Evolutionary conservation across 345 rosid genomes (phyloP).

Genomic region (Carallia brachiata): DNA sequence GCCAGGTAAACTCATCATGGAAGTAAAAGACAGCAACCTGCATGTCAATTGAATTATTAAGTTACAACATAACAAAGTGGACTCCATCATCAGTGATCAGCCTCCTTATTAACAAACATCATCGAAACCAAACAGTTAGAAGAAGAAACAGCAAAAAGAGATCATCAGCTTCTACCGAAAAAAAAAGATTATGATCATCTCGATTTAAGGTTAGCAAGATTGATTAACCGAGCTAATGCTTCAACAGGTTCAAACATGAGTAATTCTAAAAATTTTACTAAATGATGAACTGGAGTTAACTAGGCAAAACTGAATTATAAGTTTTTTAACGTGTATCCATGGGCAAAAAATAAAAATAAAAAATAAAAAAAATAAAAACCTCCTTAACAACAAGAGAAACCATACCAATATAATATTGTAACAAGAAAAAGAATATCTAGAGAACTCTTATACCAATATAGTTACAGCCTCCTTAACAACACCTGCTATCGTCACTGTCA

Average conservation of each 20-base stretch:
- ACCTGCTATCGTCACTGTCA: constrained; percentile 96
- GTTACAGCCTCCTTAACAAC: constrained; percentile 99
- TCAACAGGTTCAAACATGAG: background rate
- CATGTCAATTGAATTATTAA: constrained; percentile 8
- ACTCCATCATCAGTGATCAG: background rate
- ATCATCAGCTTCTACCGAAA: background rate
- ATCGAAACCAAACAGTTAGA: background rate
- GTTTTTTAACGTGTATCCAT: background rate
- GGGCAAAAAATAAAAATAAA: background rate
- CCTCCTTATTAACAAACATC: background rate
- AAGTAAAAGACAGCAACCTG: constrained; percentile 99
- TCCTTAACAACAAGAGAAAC: too few species aligned
- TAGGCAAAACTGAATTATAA: background rate
- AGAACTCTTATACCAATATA: constrained; percentile 59
- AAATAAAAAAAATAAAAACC: too few species aligned
- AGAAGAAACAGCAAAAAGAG: background rate
- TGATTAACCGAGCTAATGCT: background rate
- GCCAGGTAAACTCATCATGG: constrained; percentile 91
- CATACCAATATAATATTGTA: too few species aligned
- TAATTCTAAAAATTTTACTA: background rate
- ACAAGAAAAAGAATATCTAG: background rate
- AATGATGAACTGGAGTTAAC: background rate
- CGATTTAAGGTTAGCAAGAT: background rate
- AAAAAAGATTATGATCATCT: background rate
- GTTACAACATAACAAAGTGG: background rate